Base-by-base conservation (phyloP, 75 land plant genomes). In the Picea glauca region DNA sequence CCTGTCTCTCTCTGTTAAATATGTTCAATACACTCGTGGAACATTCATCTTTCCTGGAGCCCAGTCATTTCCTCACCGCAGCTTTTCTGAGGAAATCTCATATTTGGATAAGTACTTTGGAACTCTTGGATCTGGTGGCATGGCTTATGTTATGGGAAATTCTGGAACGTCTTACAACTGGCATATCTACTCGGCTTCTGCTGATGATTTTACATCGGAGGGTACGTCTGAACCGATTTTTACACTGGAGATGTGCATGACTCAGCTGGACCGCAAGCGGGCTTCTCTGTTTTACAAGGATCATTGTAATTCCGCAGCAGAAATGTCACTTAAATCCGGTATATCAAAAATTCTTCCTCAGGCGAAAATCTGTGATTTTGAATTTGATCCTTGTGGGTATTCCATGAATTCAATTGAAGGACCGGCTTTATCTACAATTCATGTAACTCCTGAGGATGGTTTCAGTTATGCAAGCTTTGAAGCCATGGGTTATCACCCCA, bases 401-500 rank as follows among this genome's bases (percentile, higher is more conserved):
- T 93, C 95, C 54, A 93, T 93, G 95, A 93, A 93, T 76, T 64
- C 87, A 30, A 77, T 93, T 32, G 85, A 89, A 74, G 88, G 82
- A 1, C 77, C 59, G 64, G 95, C 91, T 3, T n/a, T 86, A 11
- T 91, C 93, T 0, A 93, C 95, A 8, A 84, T 93, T 23, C 95
- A 93, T 83, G 89, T 93, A 12, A 91, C 95, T 31, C 95, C 95
- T 18, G 95, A 93, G 61, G 93, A 91, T 79, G 95, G 95, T 3
- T 87, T 91, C 76, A 93, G 95, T 63, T 93, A 91, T 76, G 95
- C 95, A n/a, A 93, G 95, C 83, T 93, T 91, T 80, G 95, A 93
- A 63, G 50, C 88, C 0, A 87, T 90, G 82, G 95, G 95, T 9
- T 89, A 91, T 61, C 76, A 83, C 62, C 84, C 81, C 1, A 68